Evolutionary conservation across 1,284 basidiomycete species (phyloP).

Genomic region (Rhodotorula sp.): DNA sequence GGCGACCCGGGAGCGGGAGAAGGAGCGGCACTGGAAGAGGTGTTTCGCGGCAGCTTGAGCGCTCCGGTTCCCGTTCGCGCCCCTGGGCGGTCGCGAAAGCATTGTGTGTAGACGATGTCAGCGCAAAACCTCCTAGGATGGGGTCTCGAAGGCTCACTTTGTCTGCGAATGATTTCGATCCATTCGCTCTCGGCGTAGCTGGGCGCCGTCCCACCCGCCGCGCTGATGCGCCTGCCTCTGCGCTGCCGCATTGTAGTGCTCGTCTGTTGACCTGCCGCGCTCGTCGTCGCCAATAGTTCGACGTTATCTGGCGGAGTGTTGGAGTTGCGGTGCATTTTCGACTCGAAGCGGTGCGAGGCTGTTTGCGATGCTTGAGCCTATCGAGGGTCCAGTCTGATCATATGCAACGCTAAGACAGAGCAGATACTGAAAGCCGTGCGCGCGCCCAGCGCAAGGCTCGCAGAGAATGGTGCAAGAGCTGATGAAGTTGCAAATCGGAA

Average conservation of each 20-base stretch:
- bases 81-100: neutral
- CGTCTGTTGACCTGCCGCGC: neutral
- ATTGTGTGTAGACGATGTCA: neutral
- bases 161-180: constrained; percentile 4
- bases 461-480: too few relatives aligned
- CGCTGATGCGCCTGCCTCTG: neutral
- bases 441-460: too few relatives aligned
- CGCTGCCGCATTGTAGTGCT: neutral
- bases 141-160: neutral
- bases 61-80: neutral
- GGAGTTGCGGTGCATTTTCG: too few relatives aligned
- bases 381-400: too few relatives aligned
- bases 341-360: too few relatives aligned
- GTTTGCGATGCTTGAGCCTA: too few relatives aligned
- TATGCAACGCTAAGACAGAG: too few relatives aligned
- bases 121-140: neutral
- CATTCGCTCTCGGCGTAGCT: constrained; percentile 12
- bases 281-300: neutral
- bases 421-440: too few relatives aligned
- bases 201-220: neutral
- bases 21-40: neutral
- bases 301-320: too few relatives aligned
- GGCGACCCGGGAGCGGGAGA: too few relatives aligned
- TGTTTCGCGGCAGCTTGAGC: neutral
- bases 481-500: too few relatives aligned